These are phyloP conservation scores for Neofusicoccum laricinum DNA, from an alignment of 2,329 filamentous ascomycete species.

Conservation along the genomic window DNA sequence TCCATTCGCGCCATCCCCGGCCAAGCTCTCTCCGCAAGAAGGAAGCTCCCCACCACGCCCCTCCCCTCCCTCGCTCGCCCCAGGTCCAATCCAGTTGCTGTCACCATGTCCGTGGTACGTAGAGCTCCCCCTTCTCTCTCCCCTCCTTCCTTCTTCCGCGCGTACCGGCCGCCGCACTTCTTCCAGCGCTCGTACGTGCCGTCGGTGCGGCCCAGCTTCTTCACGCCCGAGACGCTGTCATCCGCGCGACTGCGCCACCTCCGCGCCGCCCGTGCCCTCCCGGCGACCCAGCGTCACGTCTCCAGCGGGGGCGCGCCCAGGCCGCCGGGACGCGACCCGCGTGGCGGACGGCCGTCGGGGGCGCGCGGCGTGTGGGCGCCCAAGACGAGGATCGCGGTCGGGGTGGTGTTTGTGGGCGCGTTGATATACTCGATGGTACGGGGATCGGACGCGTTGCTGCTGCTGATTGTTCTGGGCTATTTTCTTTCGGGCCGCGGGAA, in stretches of 20 bases:
- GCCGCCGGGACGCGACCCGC: neutral
- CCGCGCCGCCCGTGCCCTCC: neutral
- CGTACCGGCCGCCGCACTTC: constrained; percentile 3
- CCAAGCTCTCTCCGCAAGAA: neutral
- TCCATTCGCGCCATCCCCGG: neutral
- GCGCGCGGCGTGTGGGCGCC: constrained; percentile 18
- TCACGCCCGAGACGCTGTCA: neutral
- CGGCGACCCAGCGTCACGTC: neutral
- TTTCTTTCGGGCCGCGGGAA: neutral
- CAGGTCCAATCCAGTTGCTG: neutral
- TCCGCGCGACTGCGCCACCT: neutral
- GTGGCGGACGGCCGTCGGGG: neutral
- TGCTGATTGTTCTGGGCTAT: neutral
- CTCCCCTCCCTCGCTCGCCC: neutral
- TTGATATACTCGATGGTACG: constrained; percentile 60
- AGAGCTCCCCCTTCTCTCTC: neutral
- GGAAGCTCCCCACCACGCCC: neutral
- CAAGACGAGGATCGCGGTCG: constrained; percentile 43
- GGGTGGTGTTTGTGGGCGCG: constrained; percentile 52
- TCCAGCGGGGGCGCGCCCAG: neutral
- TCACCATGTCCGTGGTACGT: constrained; percentile 18
- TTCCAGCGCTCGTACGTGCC: constrained; percentile 15
- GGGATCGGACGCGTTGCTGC: neutral
- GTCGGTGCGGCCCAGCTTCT: constrained; percentile 12
- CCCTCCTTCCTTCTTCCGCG: constrained; percentile 1